Evolutionary conservation across 257 asterid genomes (phyloP).

Genomic region (Linaria vulgaris): DNA sequence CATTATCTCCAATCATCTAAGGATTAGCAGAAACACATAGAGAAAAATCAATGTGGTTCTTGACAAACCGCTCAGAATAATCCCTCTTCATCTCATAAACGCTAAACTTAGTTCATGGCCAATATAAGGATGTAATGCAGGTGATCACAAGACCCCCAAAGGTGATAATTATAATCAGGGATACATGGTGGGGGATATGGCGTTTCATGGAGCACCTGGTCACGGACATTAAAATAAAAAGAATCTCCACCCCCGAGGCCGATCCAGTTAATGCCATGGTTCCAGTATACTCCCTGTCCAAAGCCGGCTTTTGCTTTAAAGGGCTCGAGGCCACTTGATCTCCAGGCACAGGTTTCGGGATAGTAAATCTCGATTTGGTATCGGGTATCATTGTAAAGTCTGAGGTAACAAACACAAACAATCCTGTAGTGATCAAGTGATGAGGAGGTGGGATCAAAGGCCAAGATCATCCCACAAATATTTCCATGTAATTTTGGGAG

Average conservation of each 20-base stretch:
- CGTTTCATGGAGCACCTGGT: conserved; percentile 23
- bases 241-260: conserved; percentile 11
- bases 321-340: conserved; percentile 13
- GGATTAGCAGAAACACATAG: no score
- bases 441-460: conserved; percentile 33
- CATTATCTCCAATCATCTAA: no score
- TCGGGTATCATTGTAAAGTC: background rate
- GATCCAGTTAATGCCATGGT: conserved; percentile 37
- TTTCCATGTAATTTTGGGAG: conserved; percentile 1
- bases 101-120: background rate
- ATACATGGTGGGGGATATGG: conserved; percentile 22
- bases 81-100: no score
- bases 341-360: conserved; percentile 35
- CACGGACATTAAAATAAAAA: conserved; percentile 29
- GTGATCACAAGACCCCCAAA: conserved; percentile 39
- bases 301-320: conserved; percentile 26
- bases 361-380: conserved; percentile 36
- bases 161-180: background rate
- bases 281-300: conserved; percentile 35
- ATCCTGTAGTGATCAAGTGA: conserved; percentile 32
- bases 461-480: conserved; percentile 24
- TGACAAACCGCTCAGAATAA: no score
- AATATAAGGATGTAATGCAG: conserved; percentile 23
- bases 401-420: conserved; percentile 13
- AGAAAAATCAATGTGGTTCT: no score